phyloP scores from a whole-genome alignment of 768 basidiomycete genomes.

The Podaxis pistillaris region DNA sequence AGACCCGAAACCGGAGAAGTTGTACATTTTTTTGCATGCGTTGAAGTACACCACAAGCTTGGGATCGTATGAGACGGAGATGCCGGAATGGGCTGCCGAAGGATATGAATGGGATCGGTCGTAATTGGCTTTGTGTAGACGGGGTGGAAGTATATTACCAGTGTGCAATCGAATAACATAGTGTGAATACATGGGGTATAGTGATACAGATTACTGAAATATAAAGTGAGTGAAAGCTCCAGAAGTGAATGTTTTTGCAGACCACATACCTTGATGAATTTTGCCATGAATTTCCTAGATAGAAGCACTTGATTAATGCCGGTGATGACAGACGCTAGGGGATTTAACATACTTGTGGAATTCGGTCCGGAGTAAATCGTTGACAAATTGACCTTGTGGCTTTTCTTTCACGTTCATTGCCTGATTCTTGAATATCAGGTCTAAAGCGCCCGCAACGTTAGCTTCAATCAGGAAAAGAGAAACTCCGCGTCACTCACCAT shows the following conservation, averaged over 20 bases:
- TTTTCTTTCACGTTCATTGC: conserved; percentile 68
- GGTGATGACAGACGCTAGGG: neutral
- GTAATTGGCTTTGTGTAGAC: neutral
- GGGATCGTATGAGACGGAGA: conserved; percentile 80
- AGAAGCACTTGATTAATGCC: conserved; percentile 9
- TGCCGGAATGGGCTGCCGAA: conserved; percentile 86
- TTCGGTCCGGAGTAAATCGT: conserved; percentile 90
- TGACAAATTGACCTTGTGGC: conserved; percentile 81
- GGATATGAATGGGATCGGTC: conserved; percentile 65
- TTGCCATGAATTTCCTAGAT: conserved; percentile 85
- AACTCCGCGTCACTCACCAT: conserved; percentile 52
- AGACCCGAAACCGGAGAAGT: conserved; percentile 87
- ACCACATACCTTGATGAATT: conserved; percentile 74
- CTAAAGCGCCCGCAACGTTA: conserved; percentile 37
- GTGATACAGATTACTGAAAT: conserved; percentile 4
- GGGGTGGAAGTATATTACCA: neutral
- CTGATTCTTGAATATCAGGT: conserved; percentile 99
- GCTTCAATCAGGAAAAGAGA: neutral
- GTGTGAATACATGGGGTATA: conserved; percentile 4
- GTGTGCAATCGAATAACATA: conserved; percentile 12
- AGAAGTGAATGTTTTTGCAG: neutral
- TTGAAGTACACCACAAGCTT: conserved; percentile 78
- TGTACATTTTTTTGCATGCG: conserved; percentile 97
- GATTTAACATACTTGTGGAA: conserved; percentile 76
- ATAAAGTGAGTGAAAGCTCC: neutral